These are phyloP conservation scores for Trichoderma afroharzianum DNA, from an alignment of 2,329 filamentous ascomycete species.

Conservation along the genomic window DNA sequence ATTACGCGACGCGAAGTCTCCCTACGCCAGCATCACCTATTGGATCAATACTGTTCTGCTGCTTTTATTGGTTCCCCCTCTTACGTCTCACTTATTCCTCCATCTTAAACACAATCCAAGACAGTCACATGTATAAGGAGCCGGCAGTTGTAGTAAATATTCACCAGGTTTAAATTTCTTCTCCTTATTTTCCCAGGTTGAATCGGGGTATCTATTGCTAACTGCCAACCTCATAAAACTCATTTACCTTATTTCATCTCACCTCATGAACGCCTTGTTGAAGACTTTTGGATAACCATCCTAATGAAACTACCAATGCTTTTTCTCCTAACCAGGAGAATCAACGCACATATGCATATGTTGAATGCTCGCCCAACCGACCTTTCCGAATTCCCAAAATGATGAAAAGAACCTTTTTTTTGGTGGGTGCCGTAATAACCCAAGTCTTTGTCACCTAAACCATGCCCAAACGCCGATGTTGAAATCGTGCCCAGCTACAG, in stretches of 20 bases:
- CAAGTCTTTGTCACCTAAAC: slow-evolving; percentile 32
- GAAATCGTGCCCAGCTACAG: slow-evolving; percentile 49
- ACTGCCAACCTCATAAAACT: slow-evolving; percentile 13
- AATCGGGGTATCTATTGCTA: slow-evolving; percentile 18
- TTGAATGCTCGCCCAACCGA: slow-evolving; percentile 38
- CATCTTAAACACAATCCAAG: not conserved
- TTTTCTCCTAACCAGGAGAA: slow-evolving; percentile 32
- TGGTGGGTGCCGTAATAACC: slow-evolving; percentile 32
- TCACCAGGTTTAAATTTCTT: slow-evolving; percentile 6
- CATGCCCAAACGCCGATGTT: slow-evolving; percentile 54
- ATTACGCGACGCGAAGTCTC: slow-evolving; percentile 1
- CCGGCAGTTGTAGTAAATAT: not conserved
- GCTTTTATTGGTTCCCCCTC: not conserved
- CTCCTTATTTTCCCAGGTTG: slow-evolving; percentile 18
- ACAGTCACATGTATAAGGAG: not conserved
- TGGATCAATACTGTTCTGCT: not conserved
- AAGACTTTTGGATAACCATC: slow-evolving; percentile 18
- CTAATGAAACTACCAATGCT: slow-evolving; percentile 26
- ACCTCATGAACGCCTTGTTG: slow-evolving; percentile 19
- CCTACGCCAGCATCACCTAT: not conserved
- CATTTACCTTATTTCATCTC: slow-evolving; percentile 15
- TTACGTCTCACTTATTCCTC: not conserved
- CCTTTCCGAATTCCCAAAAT: slow-evolving; percentile 20
- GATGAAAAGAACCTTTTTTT: slow-evolving; percentile 31
- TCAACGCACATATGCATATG: slow-evolving; percentile 37